phyloP scores from a whole-genome alignment of 2,329 filamentous ascomycete genomes.

The Trichoderma sp. region DNA sequence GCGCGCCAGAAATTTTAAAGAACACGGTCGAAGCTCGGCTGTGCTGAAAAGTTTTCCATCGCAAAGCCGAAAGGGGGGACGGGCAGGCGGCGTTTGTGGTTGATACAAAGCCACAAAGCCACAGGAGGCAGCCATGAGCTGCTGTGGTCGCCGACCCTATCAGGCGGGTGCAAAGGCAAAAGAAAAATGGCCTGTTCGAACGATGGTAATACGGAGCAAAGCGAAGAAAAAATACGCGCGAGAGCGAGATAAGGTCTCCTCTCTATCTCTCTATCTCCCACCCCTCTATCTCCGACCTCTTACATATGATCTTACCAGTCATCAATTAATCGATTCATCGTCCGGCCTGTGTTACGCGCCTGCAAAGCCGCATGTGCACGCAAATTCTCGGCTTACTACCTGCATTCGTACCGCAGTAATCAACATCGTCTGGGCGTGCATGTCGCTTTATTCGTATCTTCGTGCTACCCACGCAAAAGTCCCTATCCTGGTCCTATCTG shows the following conservation, averaged over 20 bases:
- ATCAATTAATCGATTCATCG: not conserved
- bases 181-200: not conserved
- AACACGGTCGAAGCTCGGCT: not conserved
- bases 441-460: not conserved
- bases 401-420: not conserved
- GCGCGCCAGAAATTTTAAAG: not conserved
- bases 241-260: not conserved
- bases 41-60: not conserved
- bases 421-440: not conserved
- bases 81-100: not conserved
- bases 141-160: not conserved
- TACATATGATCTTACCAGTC: not conserved
- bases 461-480: not conserved
- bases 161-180: not conserved
- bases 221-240: not conserved
- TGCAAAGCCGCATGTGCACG: not conserved
- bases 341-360: not conserved
- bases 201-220: not conserved
- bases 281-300: not conserved
- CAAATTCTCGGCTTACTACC: not conserved
- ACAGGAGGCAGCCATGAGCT: not conserved
- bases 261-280: not conserved
- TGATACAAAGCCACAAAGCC: not conserved
- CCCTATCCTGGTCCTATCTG: not conserved
- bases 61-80: not conserved